A percentile compares a stretch with the other conserved stretches of the same genome.
phyloP scores from a whole-genome alignment of 257 asterid species.

The Solanum sparsipilum region DNA sequence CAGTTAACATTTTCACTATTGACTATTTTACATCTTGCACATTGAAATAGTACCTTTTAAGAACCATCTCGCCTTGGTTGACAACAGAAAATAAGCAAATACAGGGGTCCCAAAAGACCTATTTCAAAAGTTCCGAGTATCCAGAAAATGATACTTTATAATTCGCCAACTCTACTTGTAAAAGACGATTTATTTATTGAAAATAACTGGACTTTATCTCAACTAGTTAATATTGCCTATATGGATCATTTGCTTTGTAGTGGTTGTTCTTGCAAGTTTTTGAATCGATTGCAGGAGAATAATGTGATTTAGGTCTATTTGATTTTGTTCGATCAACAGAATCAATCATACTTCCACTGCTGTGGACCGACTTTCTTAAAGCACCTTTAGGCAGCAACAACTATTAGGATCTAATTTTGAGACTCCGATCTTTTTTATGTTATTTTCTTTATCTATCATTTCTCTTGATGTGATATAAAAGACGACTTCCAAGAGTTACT shows the following conservation, averaged over 20 bases:
- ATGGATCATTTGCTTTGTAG: background rate
- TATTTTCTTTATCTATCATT: background rate
- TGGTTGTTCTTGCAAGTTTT: background rate
- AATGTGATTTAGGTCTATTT: background rate
- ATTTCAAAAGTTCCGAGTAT: background rate
- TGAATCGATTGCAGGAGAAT: background rate
- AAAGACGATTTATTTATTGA: background rate
- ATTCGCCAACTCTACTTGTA: background rate
- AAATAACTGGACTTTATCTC: background rate
- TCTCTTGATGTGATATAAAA: background rate
- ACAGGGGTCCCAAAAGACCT: background rate
- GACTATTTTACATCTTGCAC: background rate
- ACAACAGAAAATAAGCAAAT: background rate
- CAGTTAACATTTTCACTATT: background rate
- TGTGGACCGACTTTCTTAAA: too few relatives aligned
- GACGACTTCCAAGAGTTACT: background rate
- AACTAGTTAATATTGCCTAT: background rate
- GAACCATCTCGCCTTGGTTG: background rate
- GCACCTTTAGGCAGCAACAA: background rate
- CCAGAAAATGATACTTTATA: background rate
- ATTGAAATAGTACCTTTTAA: background rate
- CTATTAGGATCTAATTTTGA: background rate
- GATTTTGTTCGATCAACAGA: background rate
- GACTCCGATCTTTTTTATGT: background rate
- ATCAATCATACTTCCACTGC: background rate